These are phyloP conservation scores for slime mould (Dictyostelium discoideum) DNA, from an alignment of 78 protist species.

Conservation along the genomic window dicty_2.7 NC_007090.3:2247001-2247500, in stretches of 20 bases:
- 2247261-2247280: neutral
- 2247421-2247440: neutral
- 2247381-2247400: neutral
- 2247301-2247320: neutral
- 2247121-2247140: neutral
- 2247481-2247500: neutral
- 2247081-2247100: neutral
- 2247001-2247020: neutral
- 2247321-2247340: neutral
- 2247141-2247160: neutral
- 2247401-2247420: neutral
- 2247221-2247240: neutral
- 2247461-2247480: neutral
- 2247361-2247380: neutral
- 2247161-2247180: neutral
- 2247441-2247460: neutral
- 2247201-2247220: neutral
- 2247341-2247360: neutral
- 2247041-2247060: neutral
- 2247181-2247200: neutral
- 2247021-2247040: neutral
- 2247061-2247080: neutral
- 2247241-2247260: neutral
- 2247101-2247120: conserved; percentile 1
- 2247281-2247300: neutral